Percentiles rank a stretch among this genome's conserved stretches.
These are phyloP conservation scores for Elongisporangium senticosum DNA, from an alignment of 352 stramenopile genomes.

Conservation along the genomic window DNA sequence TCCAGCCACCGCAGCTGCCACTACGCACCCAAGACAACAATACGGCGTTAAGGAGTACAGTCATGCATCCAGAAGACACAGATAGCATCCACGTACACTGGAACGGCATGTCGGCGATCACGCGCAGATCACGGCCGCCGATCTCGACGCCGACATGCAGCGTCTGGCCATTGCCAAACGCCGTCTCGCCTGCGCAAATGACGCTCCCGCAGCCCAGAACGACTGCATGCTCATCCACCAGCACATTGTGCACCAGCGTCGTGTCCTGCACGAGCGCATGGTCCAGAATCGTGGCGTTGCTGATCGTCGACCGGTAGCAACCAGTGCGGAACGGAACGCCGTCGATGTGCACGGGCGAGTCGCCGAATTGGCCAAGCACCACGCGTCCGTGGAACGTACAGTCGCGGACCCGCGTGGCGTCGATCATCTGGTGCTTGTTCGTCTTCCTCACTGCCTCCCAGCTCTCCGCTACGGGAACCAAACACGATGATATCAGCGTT, in stretches of 20 bases:
- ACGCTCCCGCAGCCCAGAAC: slow-evolving; percentile 71
- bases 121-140: slow-evolving; percentile 60
- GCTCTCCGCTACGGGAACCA: slow-evolving; percentile 35
- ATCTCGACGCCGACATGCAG: slow-evolving; percentile 82
- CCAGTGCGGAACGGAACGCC: slow-evolving; percentile 49
- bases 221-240: slow-evolving; percentile 40
- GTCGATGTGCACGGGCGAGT: slow-evolving; percentile 33
- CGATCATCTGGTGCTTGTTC: slow-evolving; percentile 10
- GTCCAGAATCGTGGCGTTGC: slow-evolving; percentile 58
- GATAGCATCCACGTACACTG: slow-evolving; percentile 13
- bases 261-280: slow-evolving; percentile 74
- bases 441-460: slow-evolving; percentile 56
- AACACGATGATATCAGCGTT: slow-evolving; percentile 3
- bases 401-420: slow-evolving; percentile 41
- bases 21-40: slow-evolving; percentile 3
- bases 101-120: slow-evolving; percentile 75
- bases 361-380: slow-evolving; percentile 45
- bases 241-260: slow-evolving; percentile 35
- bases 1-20: slow-evolving; percentile 37
- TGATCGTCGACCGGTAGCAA: slow-evolving; percentile 63
- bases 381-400: slow-evolving; percentile 67
- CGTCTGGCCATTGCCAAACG: slow-evolving; percentile 50
- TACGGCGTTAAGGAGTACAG: background rate
- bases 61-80: background rate
- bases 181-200: slow-evolving; percentile 12